A percentile compares a stretch with the other conserved stretches of the same genome.
Conservation (phyloP, 768 basidiomycete species). For the Lactifluus hygrophoroides region DNA sequence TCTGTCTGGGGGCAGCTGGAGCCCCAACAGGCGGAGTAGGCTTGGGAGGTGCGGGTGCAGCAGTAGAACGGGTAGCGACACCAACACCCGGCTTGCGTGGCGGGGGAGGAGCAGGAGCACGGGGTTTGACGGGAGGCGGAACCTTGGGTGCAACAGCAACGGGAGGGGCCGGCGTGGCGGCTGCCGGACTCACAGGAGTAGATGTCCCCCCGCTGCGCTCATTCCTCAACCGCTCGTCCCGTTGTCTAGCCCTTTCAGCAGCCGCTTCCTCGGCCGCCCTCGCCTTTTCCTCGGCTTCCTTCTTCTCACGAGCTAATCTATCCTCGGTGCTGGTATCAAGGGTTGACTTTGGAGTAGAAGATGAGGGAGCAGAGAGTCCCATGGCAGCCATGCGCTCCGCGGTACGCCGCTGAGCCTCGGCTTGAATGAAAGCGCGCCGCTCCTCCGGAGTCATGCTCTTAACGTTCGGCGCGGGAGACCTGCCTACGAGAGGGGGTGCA, state of each 20-base stretch:
- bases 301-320: conserved; percentile 75
- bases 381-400: conserved; percentile 80
- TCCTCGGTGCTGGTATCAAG: conserved; percentile 82
- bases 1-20: conserved; percentile 29
- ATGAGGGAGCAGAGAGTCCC: conserved; percentile 48
- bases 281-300: conserved; percentile 84
- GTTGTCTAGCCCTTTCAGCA: conserved; percentile 64
- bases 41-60: conserved; percentile 30
- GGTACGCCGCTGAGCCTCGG: conserved; percentile 73
- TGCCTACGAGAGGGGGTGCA: conserved; percentile 42
- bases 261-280: conserved; percentile 71
- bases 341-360: conserved; percentile 35
- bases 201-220: conserved; percentile 54
- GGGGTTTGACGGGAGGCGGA: conserved; percentile 23
- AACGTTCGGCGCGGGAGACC: conserved; percentile 50
- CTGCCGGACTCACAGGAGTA: conserved; percentile 30
- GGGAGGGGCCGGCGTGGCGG: conserved; percentile 23
- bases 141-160: conserved; percentile 34
- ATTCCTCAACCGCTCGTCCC: conserved; percentile 65
- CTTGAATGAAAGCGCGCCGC: conserved; percentile 65
- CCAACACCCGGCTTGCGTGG: conserved; percentile 29
- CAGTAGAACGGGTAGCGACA: conserved; percentile 22
- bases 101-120: conserved; percentile 33
- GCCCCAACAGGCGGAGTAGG: conserved; percentile 19
- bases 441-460: conserved; percentile 85